phyloP scores from a whole-genome alignment of 2,329 filamentous ascomycete species.

The Talaromyces marneffei region DNA sequence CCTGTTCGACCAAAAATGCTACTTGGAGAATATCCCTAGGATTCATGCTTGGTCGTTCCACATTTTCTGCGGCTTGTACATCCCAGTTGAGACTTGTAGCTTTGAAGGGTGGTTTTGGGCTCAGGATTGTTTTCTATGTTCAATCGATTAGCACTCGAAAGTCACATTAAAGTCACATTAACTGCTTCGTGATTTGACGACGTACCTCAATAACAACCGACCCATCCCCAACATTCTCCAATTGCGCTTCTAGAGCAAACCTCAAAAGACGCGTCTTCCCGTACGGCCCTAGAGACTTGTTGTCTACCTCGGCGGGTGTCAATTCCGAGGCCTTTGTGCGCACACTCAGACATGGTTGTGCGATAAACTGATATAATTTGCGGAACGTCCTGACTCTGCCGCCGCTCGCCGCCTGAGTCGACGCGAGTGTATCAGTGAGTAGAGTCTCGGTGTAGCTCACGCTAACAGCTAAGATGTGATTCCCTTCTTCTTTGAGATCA shows the following conservation, averaged over 20 bases:
- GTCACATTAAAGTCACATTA: too few species aligned
- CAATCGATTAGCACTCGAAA: slow-evolving; percentile 10
- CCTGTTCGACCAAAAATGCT: slow-evolving; percentile 56
- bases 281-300: slow-evolving; percentile 41
- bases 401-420: slow-evolving; percentile 41
- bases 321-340: slow-evolving; percentile 77
- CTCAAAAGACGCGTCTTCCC: slow-evolving; percentile 37
- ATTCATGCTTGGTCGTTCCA: slow-evolving; percentile 46
- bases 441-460: slow-evolving; percentile 89
- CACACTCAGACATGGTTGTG: slow-evolving; percentile 82
- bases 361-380: slow-evolving; percentile 95
- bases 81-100: slow-evolving; percentile 54
- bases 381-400: slow-evolving; percentile 76
- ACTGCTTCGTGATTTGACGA: not conserved
- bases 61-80: slow-evolving; percentile 29
- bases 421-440: slow-evolving; percentile 29
- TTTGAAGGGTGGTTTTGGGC: slow-evolving; percentile 49
- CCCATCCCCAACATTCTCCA: slow-evolving; percentile 89
- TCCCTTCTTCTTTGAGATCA: slow-evolving; percentile 88
- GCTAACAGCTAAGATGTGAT: slow-evolving; percentile 86
- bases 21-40: slow-evolving; percentile 61
- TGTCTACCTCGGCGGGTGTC: slow-evolving; percentile 41
- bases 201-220: slow-evolving; percentile 68
- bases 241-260: slow-evolving; percentile 85
- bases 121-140: slow-evolving; percentile 43